Evolutionary conservation across 352 stramenopile genomes (phyloP).

Genomic region (Pythium aquatile): DNA sequence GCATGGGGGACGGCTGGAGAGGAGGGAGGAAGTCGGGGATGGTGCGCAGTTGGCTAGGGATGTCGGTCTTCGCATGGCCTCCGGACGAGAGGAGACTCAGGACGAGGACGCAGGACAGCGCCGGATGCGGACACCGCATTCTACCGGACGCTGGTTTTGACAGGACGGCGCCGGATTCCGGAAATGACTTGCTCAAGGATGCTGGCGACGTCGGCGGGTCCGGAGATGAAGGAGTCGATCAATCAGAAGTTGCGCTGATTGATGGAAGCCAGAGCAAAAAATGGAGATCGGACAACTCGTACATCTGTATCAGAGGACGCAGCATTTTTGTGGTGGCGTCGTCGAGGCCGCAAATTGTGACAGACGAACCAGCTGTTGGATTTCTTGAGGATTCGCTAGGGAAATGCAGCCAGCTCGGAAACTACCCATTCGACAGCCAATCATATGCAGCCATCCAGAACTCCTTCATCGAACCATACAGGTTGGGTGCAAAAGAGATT

Average conservation of each 20-base stretch:
- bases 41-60: background rate
- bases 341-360: background rate
- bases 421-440: background rate
- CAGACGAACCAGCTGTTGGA: background rate
- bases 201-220: background rate
- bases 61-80: background rate
- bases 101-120: background rate
- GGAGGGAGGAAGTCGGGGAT: background rate
- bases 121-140: constrained; percentile 1
- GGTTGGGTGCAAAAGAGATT: background rate
- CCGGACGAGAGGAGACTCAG: background rate
- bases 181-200: background rate
- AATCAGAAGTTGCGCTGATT: background rate
- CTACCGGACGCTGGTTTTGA: background rate
- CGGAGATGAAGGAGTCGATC: background rate
- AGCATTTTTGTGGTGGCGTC: background rate
- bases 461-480: background rate
- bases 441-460: background rate
- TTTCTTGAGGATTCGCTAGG: background rate
- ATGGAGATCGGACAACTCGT: background rate
- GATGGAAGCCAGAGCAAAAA: constrained; percentile 3
- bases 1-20: background rate
- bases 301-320: background rate
- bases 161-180: background rate
- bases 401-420: no score